Conservation (phyloP, 495 filamentous ascomycete species). For the Daldinia childiae region DNA sequence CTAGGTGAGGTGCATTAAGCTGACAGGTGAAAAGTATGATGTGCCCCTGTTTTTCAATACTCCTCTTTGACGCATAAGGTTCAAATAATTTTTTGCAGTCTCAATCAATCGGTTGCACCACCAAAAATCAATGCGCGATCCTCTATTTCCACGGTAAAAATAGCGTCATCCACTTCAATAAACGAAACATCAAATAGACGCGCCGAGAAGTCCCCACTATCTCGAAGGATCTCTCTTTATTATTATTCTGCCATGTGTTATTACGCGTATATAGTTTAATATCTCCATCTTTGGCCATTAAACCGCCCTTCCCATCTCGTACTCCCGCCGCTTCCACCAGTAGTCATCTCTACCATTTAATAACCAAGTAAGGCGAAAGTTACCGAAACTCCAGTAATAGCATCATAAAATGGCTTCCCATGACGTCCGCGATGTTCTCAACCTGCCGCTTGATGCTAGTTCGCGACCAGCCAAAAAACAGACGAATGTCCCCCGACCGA, state of each 20-base stretch:
- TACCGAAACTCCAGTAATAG: slow-evolving; percentile 1
- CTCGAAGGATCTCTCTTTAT: background rate
- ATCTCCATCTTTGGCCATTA: background rate
- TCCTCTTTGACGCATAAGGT: slow-evolving; percentile 17
- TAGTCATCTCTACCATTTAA: background rate
- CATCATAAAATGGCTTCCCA: slow-evolving; percentile 70
- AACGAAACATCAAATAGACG: slow-evolving; percentile 6
- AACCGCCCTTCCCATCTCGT: background rate
- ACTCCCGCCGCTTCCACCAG: background rate
- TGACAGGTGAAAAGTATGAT: background rate
- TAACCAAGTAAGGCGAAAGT: background rate
- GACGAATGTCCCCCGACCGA: slow-evolving; percentile 71
- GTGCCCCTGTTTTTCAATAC: slow-evolving; percentile 20
- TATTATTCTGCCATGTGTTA: slow-evolving; percentile 22
- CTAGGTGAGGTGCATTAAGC: background rate
- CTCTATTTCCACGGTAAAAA: slow-evolving; percentile 7
- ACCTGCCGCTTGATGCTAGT: slow-evolving; percentile 73
- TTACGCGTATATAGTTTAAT: slow-evolving; percentile 21
- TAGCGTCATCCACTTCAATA: slow-evolving; percentile 11
- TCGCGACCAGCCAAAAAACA: slow-evolving; percentile 77
- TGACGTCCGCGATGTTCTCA: slow-evolving; percentile 91
- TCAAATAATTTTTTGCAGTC: slow-evolving; percentile 14
- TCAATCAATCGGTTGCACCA: slow-evolving; percentile 19
- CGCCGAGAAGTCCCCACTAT: background rate
- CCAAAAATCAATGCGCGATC: slow-evolving; percentile 17